phyloP scores from a whole-genome alignment of 768 basidiomycete species.

The Myochromella boudieri region DNA sequence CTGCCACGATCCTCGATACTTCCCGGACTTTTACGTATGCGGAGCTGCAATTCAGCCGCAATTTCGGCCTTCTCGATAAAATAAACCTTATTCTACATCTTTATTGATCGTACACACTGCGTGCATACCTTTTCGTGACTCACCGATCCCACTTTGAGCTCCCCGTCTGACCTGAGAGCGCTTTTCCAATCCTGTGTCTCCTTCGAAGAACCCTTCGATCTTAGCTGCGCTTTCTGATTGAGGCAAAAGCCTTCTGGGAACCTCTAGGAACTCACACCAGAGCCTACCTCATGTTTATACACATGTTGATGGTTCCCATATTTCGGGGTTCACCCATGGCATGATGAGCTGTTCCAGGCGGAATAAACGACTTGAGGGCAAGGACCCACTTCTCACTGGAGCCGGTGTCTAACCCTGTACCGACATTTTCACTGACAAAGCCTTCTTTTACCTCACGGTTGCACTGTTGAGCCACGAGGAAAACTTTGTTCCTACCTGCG shows the following conservation, averaged over 20 bases:
- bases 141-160: slow-evolving; percentile 13
- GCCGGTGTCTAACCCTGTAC: too few species aligned
- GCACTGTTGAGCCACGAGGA: too few species aligned
- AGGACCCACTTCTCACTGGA: too few species aligned
- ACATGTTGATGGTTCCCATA: slow-evolving; percentile 35
- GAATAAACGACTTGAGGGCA: too few species aligned
- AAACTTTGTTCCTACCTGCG: too few species aligned
- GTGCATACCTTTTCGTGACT: slow-evolving; percentile 9
- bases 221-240: slow-evolving; percentile 22
- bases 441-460: too few species aligned
- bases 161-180: slow-evolving; percentile 5
- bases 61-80: slow-evolving; percentile 30
- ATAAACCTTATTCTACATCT: slow-evolving; percentile 12
- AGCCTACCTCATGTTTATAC: slow-evolving; percentile 37
- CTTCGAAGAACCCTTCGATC: slow-evolving; percentile 20
- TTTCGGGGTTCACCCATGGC: background rate
- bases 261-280: slow-evolving; percentile 13
- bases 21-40: slow-evolving; percentile 46
- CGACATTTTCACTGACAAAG: too few species aligned
- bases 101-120: slow-evolving; percentile 1
- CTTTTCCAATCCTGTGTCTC: slow-evolving; percentile 14
- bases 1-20: slow-evolving; percentile 42
- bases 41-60: slow-evolving; percentile 39
- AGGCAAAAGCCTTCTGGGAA: slow-evolving; percentile 12
- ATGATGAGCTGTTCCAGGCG: background rate